Evolutionary conservation across 2,329 filamentous ascomycete species (phyloP).

Genomic region (Cercospora berteroae): DNA sequence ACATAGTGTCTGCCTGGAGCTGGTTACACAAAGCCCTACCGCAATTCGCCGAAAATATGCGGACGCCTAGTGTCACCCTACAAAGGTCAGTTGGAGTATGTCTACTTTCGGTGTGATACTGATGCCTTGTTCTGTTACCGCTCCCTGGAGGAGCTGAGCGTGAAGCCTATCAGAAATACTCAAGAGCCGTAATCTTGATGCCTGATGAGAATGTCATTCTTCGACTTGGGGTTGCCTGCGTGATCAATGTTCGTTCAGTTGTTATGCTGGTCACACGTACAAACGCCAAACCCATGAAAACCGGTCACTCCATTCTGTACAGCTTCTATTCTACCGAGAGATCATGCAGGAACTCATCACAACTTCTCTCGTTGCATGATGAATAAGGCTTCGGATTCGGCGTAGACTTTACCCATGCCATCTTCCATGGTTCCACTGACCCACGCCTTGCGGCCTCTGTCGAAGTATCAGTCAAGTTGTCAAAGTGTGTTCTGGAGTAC

Average conservation of each 20-base stretch:
- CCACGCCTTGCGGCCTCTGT: slow-evolving; percentile 15
- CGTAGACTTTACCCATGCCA: slow-evolving; percentile 16
- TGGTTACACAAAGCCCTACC: neutral
- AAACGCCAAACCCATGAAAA: neutral
- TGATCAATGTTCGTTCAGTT: neutral
- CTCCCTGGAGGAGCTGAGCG: neutral
- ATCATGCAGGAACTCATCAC: neutral
- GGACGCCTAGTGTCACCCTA: neutral
- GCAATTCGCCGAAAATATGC: neutral
- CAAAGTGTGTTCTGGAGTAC: neutral
- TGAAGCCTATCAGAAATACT: neutral
- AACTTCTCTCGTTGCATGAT: slow-evolving; percentile 8
- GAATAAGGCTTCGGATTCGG: slow-evolving; percentile 6
- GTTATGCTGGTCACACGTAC: neutral
- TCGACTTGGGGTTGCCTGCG: neutral
- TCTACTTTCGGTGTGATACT: neutral
- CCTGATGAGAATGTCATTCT: neutral
- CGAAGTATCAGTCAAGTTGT: neutral
- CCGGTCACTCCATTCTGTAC: neutral
- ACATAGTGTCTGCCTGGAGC: neutral
- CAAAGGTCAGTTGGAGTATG: neutral
- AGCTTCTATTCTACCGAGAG: neutral
- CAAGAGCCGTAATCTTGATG: neutral
- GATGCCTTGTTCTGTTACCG: neutral
- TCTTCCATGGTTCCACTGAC: slow-evolving; percentile 18